Conservation (phyloP, 495 filamentous ascomycete genomes). For the Haplographium delicatum region DNA sequence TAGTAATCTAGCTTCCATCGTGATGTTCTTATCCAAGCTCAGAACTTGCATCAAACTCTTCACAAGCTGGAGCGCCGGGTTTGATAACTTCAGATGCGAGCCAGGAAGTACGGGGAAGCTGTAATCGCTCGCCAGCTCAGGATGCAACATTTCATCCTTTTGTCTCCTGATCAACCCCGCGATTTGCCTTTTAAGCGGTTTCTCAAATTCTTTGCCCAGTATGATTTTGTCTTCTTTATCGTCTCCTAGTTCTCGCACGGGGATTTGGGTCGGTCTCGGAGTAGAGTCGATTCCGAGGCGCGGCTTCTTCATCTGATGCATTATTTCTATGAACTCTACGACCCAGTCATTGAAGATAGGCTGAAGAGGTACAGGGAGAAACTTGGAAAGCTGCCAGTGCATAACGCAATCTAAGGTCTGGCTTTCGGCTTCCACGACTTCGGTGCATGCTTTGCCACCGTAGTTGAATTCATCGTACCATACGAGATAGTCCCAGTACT, state of each 20-base stretch:
- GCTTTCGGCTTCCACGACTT: constrained; percentile 75
- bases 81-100: constrained; percentile 58
- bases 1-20: constrained; percentile 76
- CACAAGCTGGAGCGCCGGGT: constrained; percentile 83
- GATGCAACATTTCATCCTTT: constrained; percentile 83
- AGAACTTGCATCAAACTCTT: constrained; percentile 89
- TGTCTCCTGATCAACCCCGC: constrained; percentile 71
- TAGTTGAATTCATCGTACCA: constrained; percentile 99
- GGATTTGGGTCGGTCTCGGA: constrained; percentile 75
- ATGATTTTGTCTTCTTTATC: constrained; percentile 53
- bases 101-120: constrained; percentile 81
- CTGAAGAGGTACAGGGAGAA: constrained; percentile 76
- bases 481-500: constrained; percentile 99
- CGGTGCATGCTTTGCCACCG: constrained; percentile 83
- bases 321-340: constrained; percentile 89
- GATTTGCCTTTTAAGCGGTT: constrained; percentile 85
- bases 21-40: constrained; percentile 80
- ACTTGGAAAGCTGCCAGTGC: constrained; percentile 95
- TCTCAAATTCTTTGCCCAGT: constrained; percentile 74
- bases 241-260: constrained; percentile 53
- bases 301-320: constrained; percentile 79
- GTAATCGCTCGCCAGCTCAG: constrained; percentile 82
- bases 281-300: constrained; percentile 46
- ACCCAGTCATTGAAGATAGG: constrained; percentile 87
- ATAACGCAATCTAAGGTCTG: constrained; percentile 91